These are phyloP conservation scores for Lipomyces lipofer DNA, from an alignment of 805 yeast species.

Conservation along the genomic window DNA sequence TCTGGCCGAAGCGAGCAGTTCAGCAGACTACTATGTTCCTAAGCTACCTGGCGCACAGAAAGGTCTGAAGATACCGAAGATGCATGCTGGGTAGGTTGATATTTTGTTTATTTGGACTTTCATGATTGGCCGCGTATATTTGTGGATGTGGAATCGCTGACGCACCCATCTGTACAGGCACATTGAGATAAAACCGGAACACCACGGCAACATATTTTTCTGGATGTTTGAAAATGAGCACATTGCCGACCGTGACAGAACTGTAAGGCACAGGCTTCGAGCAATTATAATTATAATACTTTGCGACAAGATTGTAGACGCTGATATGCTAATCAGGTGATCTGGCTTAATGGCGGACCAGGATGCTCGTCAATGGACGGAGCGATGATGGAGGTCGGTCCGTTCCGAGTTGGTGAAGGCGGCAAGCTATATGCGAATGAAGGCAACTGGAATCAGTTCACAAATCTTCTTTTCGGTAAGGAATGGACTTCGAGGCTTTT, in stretches of 20 bases:
- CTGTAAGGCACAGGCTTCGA: slow-evolving; percentile 24
- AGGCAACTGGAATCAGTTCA: slow-evolving; percentile 82
- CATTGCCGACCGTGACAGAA: slow-evolving; percentile 38
- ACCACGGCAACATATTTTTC: slow-evolving; percentile 65
- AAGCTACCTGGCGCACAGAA: slow-evolving; percentile 39
- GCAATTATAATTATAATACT: not conserved
- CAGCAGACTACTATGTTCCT: slow-evolving; percentile 36
- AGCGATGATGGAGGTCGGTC: slow-evolving; percentile 89
- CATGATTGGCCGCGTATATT: not conserved
- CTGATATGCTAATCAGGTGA: slow-evolving; percentile 36
- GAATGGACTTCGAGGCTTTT: too few species aligned
- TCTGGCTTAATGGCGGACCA: slow-evolving; percentile 98
- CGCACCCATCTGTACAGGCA: slow-evolving; percentile 44
- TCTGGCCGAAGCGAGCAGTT: slow-evolving; percentile 8
- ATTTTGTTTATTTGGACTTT: not conserved
- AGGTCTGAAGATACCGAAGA: slow-evolving; percentile 40
- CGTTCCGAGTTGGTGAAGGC: slow-evolving; percentile 60
- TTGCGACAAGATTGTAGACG: not conserved
- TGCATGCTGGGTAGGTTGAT: slow-evolving; percentile 49
- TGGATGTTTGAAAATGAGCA: slow-evolving; percentile 59
- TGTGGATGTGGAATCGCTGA: slow-evolving; percentile 51
- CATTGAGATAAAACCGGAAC: slow-evolving; percentile 54
- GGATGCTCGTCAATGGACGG: slow-evolving; percentile 99
- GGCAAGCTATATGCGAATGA: slow-evolving; percentile 54
- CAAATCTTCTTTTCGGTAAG: slow-evolving; percentile 77